phyloP scores from a whole-genome alignment of 2,329 filamentous ascomycete genomes.

The Tolypocladium tropicale region DNA sequence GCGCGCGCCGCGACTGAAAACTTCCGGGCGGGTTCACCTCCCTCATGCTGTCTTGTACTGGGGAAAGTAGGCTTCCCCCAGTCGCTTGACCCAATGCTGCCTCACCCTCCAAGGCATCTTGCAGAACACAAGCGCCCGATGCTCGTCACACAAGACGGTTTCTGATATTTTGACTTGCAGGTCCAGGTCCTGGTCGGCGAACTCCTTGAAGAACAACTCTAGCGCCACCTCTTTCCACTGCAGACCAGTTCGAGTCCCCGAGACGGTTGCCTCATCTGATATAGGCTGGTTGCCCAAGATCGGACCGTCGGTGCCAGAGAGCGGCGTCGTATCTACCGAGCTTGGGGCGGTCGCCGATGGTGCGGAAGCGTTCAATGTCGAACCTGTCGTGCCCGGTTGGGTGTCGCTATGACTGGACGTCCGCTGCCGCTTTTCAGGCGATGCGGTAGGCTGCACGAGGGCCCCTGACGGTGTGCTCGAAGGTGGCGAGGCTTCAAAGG shows the following conservation, averaged over 20 bases:
- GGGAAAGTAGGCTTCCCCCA: slow-evolving; percentile 38
- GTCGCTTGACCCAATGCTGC: slow-evolving; percentile 44
- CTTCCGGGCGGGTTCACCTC: too few species aligned
- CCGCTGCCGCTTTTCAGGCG: slow-evolving; percentile 22
- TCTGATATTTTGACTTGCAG: slow-evolving; percentile 50
- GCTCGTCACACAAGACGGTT: slow-evolving; percentile 46
- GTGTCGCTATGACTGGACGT: slow-evolving; percentile 15
- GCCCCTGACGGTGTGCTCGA: slow-evolving; percentile 21
- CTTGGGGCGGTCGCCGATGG: neutral
- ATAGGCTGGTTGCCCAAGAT: slow-evolving; percentile 12
- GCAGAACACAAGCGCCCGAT: slow-evolving; percentile 51
- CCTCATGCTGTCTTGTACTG: neutral
- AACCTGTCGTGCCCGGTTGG: neutral
- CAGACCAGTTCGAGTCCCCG: slow-evolving; percentile 26
- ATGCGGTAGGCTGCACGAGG: slow-evolving; percentile 17
- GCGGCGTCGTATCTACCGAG: slow-evolving; percentile 4
- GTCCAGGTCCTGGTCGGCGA: slow-evolving; percentile 45
- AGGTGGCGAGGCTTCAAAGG: slow-evolving; percentile 13
- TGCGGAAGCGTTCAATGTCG: neutral
- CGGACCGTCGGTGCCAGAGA: neutral
- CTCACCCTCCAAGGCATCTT: slow-evolving; percentile 45
- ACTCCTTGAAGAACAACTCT: slow-evolving; percentile 49
- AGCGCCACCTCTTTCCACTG: slow-evolving; percentile 48
- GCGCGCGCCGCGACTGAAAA: neutral
- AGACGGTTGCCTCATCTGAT: slow-evolving; percentile 29